Evolutionary conservation across 306 rosid species (phyloP), one percentile per base, ranked within the genome.

Genomic region (Prunus mongolica): DNA sequence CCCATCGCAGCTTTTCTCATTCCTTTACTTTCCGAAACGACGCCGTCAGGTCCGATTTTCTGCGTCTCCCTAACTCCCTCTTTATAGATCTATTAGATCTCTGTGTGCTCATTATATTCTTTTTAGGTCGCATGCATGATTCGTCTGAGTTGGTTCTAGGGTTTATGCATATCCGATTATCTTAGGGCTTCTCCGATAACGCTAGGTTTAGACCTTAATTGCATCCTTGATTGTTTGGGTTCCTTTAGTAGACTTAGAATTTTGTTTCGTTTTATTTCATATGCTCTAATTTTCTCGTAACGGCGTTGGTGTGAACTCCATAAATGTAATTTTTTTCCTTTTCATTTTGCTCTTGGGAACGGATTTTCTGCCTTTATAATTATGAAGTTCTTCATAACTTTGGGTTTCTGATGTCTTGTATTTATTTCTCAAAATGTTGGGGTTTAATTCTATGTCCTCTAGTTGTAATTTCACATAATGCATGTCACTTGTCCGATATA

Each of bases 61-160:
- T 22, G 61, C 3, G 14, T 9, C 67, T 1, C 4, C 4, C 1
- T 6, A 15, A 28, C 14, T 18, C n/a, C 45, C 32, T 20, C 4
- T 68, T 27, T 69, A 9, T 19, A 32, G 25, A 67, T 82, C 69
- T 38, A 11, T 18, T 73, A 79, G 89, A 88, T 86, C 90, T 86
- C 86, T 54, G 34, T 55, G 32, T 67, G 4, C 12, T 52, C 3
- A 8, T 72, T 71, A 2, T 56, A 3, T 7, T 52, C 38, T n/a
- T 30, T 25, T 34, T 24, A 55, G 61, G 61, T 71, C 72, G 6
- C 30, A 3, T 28, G 22, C 69, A 13, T 44, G 78, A 45, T 73
- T 41, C 14, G 28, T 49, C 38, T 60, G 45, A 49, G 75, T 18
- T 19, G 24, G 1, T 67, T 58, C 65, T 80, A 75, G 80, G 80